Evolutionary conservation across 2,329 filamentous ascomycete species (phyloP).

Genomic region (Harringtonia lauricola): DNA sequence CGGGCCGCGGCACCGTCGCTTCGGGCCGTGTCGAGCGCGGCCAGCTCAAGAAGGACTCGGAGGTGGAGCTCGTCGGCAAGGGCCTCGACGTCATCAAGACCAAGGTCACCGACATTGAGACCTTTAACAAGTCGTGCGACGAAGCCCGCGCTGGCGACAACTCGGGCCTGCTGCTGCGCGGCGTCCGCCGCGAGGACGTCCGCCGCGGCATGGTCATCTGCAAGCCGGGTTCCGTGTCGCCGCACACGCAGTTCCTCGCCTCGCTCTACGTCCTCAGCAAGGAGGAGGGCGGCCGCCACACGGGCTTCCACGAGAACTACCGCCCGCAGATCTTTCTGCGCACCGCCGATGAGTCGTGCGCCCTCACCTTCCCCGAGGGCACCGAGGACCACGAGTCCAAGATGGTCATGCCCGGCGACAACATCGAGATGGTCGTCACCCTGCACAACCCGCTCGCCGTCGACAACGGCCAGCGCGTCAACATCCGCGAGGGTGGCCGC

Average conservation of each 20-base stretch:
- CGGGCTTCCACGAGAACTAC: slow-evolving; percentile 93
- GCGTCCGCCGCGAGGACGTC: slow-evolving; percentile 91
- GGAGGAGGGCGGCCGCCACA: slow-evolving; percentile 96
- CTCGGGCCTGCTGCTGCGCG: slow-evolving; percentile 91
- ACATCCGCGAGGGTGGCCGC: slow-evolving; percentile 92
- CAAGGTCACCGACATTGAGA: slow-evolving; percentile 99
- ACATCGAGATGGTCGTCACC: slow-evolving; percentile 90
- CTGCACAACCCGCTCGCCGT: slow-evolving; percentile 78
- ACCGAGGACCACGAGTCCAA: slow-evolving; percentile 60
- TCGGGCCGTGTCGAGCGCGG: slow-evolving; percentile 97
- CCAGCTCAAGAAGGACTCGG: slow-evolving; percentile 81
- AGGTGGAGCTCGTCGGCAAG: slow-evolving; percentile 92
- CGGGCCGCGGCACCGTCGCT: slow-evolving; percentile 90
- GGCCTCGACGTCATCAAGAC: slow-evolving; percentile 77
- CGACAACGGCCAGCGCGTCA: slow-evolving; percentile 91
- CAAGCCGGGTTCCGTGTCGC: slow-evolving; percentile 72
- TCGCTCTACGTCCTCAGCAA: slow-evolving; percentile 97
- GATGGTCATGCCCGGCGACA: slow-evolving; percentile 97
- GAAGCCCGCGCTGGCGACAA: slow-evolving; percentile 96
- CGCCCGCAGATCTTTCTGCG: slow-evolving; percentile 92
- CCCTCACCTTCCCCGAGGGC: slow-evolving; percentile 79
- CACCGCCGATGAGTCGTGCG: slow-evolving; percentile 72
- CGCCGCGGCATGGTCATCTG: slow-evolving; percentile 89
- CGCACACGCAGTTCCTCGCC: slow-evolving; percentile 82
- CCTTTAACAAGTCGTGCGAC: slow-evolving; percentile 99